phyloP scores from a whole-genome alignment of 768 basidiomycete genomes.

The Suillus placidus region DNA sequence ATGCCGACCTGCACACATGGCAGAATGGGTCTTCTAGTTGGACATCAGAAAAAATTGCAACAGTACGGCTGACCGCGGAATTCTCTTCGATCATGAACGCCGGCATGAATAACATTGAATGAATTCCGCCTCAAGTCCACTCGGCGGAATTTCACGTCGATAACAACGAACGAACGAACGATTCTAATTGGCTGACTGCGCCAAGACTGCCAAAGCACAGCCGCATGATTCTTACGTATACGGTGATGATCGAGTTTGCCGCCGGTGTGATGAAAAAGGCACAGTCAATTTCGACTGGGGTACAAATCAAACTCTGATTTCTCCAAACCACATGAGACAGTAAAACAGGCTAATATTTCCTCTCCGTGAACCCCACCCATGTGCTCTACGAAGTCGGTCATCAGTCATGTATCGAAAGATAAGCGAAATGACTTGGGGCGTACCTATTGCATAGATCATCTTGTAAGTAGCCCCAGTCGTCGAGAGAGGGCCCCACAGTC shows the following conservation, averaged over 20 bases:
- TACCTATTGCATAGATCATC: not conserved
- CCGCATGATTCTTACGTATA: not conserved
- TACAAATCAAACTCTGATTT: slow-evolving; percentile 6
- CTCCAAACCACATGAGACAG: slow-evolving; percentile 4
- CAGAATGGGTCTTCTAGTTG: not conserved
- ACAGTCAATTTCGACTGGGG: not conserved
- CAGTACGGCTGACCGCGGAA: not conserved
- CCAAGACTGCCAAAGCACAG: not conserved
- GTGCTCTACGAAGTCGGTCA: not conserved
- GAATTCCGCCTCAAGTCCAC: slow-evolving; percentile 1
- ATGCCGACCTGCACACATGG: not conserved
- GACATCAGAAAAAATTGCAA: not conserved
- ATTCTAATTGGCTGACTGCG: not conserved
- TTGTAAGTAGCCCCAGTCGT: not conserved
- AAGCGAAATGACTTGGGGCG: not conserved
- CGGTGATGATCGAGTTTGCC: slow-evolving; percentile 2
- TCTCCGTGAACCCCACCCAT: not conserved
- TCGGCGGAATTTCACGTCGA: not conserved
- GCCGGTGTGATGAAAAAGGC: slow-evolving; percentile 6
- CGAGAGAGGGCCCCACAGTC: not conserved
- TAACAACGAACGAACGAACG: not conserved
- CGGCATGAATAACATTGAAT: slow-evolving; percentile 3
- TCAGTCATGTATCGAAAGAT: not conserved
- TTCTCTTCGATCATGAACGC: not conserved
- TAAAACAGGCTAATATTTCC: not conserved